These are phyloP conservation scores for Actinomortierella ambigua DNA, from an alignment of 371 early-diverging fungal genomes.

Conservation along the genomic window DNA sequence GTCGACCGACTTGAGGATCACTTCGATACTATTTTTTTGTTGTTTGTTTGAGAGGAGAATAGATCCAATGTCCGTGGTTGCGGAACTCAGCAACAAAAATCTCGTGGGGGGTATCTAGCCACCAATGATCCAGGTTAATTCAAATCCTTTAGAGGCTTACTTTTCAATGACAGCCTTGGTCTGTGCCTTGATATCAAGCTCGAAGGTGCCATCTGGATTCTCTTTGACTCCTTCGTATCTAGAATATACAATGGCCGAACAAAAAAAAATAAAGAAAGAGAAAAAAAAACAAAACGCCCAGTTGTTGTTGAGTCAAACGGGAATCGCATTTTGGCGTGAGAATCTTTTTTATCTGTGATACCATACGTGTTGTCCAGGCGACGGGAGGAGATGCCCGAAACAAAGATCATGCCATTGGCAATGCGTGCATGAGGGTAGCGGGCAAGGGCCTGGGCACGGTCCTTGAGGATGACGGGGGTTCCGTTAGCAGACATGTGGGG, in stretches of 20 bases:
- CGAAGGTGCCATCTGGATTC: constrained; percentile 53
- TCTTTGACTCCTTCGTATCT: constrained; percentile 56
- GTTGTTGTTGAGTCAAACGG: too few relatives aligned
- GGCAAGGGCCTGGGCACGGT: constrained; percentile 66
- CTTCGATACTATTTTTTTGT: constrained; percentile 50
- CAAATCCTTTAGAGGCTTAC: constrained; percentile 28
- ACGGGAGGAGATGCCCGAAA: constrained; percentile 67
- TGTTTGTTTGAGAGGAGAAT: neutral
- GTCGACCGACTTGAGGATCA: constrained; percentile 56
- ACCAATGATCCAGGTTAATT: neutral
- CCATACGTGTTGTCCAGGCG: constrained; percentile 65
- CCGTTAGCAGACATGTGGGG: constrained; percentile 50
- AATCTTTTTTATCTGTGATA: neutral
- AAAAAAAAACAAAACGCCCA: too few relatives aligned
- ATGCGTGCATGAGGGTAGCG: constrained; percentile 70
- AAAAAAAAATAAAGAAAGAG: too few relatives aligned
- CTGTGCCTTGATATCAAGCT: constrained; percentile 62
- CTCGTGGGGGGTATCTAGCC: neutral
- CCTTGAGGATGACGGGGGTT: constrained; percentile 50
- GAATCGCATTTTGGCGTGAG: too few relatives aligned
- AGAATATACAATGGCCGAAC: too few relatives aligned
- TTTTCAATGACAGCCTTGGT: constrained; percentile 69
- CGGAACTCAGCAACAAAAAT: too few relatives aligned
- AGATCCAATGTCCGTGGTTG: too few relatives aligned
- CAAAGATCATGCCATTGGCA: constrained; percentile 58